Evolutionary conservation across 371 early-diverging fungal species (phyloP), one percentile per base, ranked within the genome.

Genomic region (Lichtheimia ramosa): DNA sequence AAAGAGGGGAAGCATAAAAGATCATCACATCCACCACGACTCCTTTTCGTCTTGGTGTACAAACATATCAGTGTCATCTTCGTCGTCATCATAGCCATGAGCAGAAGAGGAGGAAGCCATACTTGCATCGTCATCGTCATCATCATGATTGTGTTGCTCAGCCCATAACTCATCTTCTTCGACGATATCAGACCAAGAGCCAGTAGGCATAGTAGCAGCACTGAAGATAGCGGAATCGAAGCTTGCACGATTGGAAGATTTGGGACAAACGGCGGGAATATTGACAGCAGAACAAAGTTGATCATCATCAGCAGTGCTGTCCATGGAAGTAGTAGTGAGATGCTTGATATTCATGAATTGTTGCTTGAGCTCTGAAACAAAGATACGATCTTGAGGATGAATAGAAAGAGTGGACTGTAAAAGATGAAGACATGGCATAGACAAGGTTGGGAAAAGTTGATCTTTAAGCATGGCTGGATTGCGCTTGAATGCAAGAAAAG

Each of bases 401-500:
- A 71, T 34, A 15, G 65, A 24, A n/a, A 74, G 54, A 20, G 63
- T 64, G 18, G 54, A 53, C 27, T 56, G 58, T 20, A 78, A 68
- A 39, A 83, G 66, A n/a, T 65, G 69, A 51, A 55, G n/a, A 66
- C 68, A 51, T 48, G 62, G 50, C 43, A 21, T 16, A 1, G 81
- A 77, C 56, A 85, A 62, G n/a, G 58, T 43, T 1, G 84, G 86
- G 54, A 84, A 83, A 52, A 85, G 67, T 43, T 64, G 56, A 10
- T 52, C 12, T 56, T 69, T 68, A 23, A 81, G 65, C 16, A 79
- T 70, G 39, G 64, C 43, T 10, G 83, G 71, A 27, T 82, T 64
- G 21, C 74, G 64, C 20, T 63, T 73, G 64, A 73, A 87, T 46
- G 77, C 81, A 8, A 76, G 63, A 65, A 79, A 87, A 13, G 81